Percentiles rank a stretch among this genome's conserved stretches.
phyloP scores from a whole-genome alignment of 768 basidiomycete genomes.

The Calocybe gangraenosa region DNA sequence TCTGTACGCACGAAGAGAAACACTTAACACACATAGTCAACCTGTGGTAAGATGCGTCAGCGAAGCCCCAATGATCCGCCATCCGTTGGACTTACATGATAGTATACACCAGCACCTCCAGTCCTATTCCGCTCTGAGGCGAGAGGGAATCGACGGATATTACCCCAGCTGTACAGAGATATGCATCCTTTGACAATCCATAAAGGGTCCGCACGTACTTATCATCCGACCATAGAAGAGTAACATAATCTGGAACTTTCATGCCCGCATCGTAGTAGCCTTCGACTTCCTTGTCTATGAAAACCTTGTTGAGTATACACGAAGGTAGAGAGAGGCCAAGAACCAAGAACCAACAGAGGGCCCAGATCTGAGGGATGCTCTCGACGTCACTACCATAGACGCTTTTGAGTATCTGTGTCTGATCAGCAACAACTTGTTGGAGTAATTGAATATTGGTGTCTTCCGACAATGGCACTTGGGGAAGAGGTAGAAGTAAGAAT shows the following conservation, averaged over 20 bases:
- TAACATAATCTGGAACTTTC: constrained; percentile 60
- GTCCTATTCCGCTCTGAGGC: constrained; percentile 51
- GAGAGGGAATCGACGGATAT: constrained; percentile 59
- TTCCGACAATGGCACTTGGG: constrained; percentile 49
- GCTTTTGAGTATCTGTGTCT: constrained; percentile 52
- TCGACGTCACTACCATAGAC: constrained; percentile 45
- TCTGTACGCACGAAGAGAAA: background rate
- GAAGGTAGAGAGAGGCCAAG: background rate
- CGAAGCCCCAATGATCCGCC: background rate
- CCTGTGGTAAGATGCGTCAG: constrained; percentile 21
- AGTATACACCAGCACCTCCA: constrained; percentile 71
- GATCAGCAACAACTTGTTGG: constrained; percentile 53
- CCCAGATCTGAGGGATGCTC: constrained; percentile 63
- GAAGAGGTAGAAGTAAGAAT: background rate
- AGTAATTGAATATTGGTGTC: constrained; percentile 46
- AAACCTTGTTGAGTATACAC: too few relatives aligned
- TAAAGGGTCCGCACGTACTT: constrained; percentile 38
- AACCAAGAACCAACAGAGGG: constrained; percentile 39
- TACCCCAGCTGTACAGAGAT: constrained; percentile 49
- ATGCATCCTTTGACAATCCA: background rate
- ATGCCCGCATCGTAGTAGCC: constrained; percentile 64
- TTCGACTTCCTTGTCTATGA: constrained; percentile 54
- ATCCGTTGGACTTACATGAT: constrained; percentile 39
- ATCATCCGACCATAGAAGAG: constrained; percentile 68
- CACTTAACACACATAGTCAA: constrained; percentile 39